Evolutionary conservation across 2,329 filamentous ascomycete genomes (phyloP).

Genomic region (Fulvia fulva): DNA sequence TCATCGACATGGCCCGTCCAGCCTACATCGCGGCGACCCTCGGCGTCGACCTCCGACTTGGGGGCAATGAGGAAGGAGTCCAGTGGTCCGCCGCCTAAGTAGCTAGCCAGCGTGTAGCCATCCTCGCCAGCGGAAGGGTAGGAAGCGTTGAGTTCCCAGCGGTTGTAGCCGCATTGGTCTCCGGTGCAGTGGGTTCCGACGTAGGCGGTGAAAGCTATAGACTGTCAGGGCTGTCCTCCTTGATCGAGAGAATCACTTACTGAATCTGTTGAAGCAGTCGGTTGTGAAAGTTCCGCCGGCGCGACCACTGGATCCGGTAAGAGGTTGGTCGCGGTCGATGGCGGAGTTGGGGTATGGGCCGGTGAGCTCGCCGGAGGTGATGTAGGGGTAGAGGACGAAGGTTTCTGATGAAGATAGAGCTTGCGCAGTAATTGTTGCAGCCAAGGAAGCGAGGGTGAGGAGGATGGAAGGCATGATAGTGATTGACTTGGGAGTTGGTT

Average conservation of each 20-base stretch:
- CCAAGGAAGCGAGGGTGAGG: neutral
- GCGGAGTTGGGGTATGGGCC: conserved; percentile 3
- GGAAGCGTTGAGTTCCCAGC: conserved; percentile 9
- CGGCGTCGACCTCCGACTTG: conserved; percentile 1
- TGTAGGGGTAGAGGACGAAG: conserved; percentile 10
- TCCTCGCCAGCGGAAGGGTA: conserved; percentile 4
- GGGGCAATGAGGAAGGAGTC: conserved; percentile 5
- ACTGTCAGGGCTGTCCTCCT: no score
- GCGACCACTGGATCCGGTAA: neutral
- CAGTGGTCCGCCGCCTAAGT: neutral
- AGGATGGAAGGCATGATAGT: conserved; percentile 1
- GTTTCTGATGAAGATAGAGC: neutral
- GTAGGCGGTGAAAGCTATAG: conserved; percentile 7
- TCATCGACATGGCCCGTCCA: conserved; percentile 5
- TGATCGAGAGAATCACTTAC: no score
- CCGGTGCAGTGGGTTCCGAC: conserved; percentile 6
- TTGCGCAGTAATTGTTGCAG: neutral
- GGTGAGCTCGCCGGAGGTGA: conserved; percentile 5
- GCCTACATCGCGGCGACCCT: conserved; percentile 3
- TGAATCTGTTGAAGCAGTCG: conserved; percentile 11
- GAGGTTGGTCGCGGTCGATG: neutral
- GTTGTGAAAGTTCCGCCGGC: neutral
- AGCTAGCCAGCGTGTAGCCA: conserved; percentile 5
- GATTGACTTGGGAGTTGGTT: neutral
- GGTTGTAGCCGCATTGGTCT: conserved; percentile 8